Conservation (phyloP, 1,139 yeast genomes). For the Nakaseomyces nivariensis region DNA sequence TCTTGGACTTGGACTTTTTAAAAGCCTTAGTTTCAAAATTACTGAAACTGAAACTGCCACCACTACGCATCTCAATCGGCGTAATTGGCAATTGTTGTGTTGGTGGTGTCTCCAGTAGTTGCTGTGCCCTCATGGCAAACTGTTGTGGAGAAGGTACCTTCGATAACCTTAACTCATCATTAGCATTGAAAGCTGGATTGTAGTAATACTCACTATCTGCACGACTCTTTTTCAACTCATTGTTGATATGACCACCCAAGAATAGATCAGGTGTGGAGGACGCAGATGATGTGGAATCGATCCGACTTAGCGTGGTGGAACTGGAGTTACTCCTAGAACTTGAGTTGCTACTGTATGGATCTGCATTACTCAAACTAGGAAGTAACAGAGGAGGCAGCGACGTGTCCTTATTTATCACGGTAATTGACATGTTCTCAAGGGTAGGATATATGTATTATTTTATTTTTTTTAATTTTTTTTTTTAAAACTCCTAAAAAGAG, state of each 20-base stretch:
- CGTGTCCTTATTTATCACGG: constrained; percentile 19
- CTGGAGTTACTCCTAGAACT: constrained; percentile 3
- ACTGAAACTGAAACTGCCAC: background rate
- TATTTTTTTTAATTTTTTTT: too few relatives aligned
- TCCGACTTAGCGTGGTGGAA: constrained; percentile 1
- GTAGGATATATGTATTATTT: background rate
- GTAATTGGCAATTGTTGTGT: background rate
- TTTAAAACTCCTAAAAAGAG: background rate
- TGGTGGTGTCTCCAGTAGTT: background rate
- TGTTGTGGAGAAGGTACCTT: background rate
- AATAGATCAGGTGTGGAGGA: background rate
- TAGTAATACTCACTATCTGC: background rate
- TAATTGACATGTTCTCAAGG: constrained; percentile 10
- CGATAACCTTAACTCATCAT: background rate
- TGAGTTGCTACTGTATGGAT: background rate
- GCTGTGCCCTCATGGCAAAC: background rate
- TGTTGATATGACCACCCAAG: background rate
- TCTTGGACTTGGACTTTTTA: background rate
- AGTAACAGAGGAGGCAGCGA: constrained; percentile 25
- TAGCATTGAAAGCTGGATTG: background rate
- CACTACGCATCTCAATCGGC: background rate
- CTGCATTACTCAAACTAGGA: constrained; percentile 11
- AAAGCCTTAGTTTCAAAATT: background rate
- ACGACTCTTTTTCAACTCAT: background rate
- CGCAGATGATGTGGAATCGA: background rate